Evolutionary conservation across 2,329 filamentous ascomycete genomes (phyloP).

Genomic region (Pestalotiopsis fici): DNA sequence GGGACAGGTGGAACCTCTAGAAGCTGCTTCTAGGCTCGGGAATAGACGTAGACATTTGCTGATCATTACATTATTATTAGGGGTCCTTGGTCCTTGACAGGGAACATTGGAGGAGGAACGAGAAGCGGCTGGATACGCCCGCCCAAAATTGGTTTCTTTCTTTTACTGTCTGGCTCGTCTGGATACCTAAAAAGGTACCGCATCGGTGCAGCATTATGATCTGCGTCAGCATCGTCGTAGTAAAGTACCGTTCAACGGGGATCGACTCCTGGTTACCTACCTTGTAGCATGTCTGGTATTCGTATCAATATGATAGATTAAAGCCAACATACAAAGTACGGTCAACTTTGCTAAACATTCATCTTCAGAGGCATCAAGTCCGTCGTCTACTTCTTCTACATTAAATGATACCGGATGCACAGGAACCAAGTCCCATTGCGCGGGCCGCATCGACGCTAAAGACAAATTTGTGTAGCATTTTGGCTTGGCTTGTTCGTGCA

Average conservation of each 20-base stretch:
- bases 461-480: background rate
- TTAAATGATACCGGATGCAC: background rate
- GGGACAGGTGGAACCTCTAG: background rate
- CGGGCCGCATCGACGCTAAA: background rate
- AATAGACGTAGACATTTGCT: background rate
- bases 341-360: no score
- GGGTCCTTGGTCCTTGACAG: background rate
- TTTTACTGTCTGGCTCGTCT: background rate
- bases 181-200: background rate
- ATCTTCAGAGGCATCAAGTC: no score
- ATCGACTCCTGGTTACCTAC: no score
- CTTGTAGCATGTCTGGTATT: no score
- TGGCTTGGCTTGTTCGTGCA: background rate
- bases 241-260: background rate
- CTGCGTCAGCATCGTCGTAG: background rate
- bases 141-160: background rate
- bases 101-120: background rate
- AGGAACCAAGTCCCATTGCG: background rate
- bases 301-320: no score
- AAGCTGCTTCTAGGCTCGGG: background rate
- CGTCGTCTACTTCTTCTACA: background rate
- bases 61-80: background rate
- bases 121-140: background rate
- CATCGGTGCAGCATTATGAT: background rate
- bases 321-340: no score